These are phyloP conservation scores for Suhomyces taliae DNA, from an alignment of 1,139 yeast species.

Conservation along the genomic window DNA sequence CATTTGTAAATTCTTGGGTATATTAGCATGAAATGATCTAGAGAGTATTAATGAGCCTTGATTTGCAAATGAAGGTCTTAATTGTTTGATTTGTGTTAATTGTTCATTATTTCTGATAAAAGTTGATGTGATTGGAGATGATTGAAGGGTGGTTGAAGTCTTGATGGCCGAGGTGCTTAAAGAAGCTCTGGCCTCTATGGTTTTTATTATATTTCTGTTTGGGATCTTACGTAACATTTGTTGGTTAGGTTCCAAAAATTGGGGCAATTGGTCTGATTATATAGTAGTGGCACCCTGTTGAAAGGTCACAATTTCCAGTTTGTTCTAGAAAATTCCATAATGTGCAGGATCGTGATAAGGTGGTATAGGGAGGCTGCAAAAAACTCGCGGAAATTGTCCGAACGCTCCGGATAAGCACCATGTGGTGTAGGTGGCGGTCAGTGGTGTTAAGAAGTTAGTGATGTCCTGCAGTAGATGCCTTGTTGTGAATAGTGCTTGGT, in stretches of 20 bases:
- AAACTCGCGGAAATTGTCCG: no score
- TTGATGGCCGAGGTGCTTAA: background rate
- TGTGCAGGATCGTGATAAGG: slow-evolving; percentile 8
- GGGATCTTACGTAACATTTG: slow-evolving; percentile 1
- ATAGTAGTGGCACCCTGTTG: background rate
- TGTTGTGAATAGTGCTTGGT: no score
- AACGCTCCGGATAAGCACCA: no score
- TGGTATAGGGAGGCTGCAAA: background rate
- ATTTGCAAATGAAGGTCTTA: background rate
- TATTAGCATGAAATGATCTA: slow-evolving; percentile 19
- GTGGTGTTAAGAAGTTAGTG: no score
- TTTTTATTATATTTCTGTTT: background rate
- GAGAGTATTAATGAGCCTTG: background rate
- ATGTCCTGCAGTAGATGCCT: no score
- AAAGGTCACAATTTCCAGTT: slow-evolving; percentile 3
- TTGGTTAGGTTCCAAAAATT: background rate
- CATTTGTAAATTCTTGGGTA: slow-evolving; percentile 32
- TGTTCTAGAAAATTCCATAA: slow-evolving; percentile 8
- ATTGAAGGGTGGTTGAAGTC: background rate
- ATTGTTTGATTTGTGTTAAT: no score
- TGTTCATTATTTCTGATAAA: background rate
- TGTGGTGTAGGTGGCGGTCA: no score
- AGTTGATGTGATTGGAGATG: background rate
- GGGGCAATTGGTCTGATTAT: background rate
- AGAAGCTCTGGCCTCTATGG: background rate